phyloP scores from a whole-genome alignment of 1,139 yeast species.

The Hansenula lynferdii region DNA sequence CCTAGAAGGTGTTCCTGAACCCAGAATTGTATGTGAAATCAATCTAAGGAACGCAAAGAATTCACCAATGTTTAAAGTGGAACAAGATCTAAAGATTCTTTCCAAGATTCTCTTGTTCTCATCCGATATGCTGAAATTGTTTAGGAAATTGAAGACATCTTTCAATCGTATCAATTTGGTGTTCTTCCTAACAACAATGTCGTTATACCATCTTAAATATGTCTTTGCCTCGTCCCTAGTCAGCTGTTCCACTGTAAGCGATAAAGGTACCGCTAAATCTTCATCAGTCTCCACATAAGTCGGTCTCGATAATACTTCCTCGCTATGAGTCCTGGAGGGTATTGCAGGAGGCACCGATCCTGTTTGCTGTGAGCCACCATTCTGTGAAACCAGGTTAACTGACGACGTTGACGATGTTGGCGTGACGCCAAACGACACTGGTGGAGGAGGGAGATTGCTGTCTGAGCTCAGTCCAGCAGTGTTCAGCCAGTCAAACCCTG shows the following conservation, averaged over 20 bases:
- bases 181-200: slow-evolving; percentile 53
- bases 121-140: slow-evolving; percentile 52
- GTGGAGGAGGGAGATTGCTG: slow-evolving; percentile 30
- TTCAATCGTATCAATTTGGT: slow-evolving; percentile 50
- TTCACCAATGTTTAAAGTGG: slow-evolving; percentile 64
- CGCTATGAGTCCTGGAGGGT: background rate
- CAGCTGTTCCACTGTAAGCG: slow-evolving; percentile 56
- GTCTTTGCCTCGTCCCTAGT: slow-evolving; percentile 64
- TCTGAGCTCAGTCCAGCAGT: slow-evolving; percentile 26
- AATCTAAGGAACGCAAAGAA: slow-evolving; percentile 69
- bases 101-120: slow-evolving; percentile 39
- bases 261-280: slow-evolving; percentile 42
- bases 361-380: background rate
- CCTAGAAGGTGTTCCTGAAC: slow-evolving; percentile 39
- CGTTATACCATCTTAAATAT: slow-evolving; percentile 74
- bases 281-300: slow-evolving; percentile 12
- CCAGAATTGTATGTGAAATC: slow-evolving; percentile 43
- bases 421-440: slow-evolving; percentile 32
- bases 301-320: background rate
- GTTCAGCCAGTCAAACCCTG: slow-evolving; percentile 41
- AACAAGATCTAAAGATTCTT: slow-evolving; percentile 45
- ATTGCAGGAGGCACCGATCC: background rate
- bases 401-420: slow-evolving; percentile 18
- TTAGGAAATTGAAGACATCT: slow-evolving; percentile 61
- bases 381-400: slow-evolving; percentile 5